phyloP scores from a whole-genome alignment of 108 stramenopile species.

The Ochromonas danica region DNA sequence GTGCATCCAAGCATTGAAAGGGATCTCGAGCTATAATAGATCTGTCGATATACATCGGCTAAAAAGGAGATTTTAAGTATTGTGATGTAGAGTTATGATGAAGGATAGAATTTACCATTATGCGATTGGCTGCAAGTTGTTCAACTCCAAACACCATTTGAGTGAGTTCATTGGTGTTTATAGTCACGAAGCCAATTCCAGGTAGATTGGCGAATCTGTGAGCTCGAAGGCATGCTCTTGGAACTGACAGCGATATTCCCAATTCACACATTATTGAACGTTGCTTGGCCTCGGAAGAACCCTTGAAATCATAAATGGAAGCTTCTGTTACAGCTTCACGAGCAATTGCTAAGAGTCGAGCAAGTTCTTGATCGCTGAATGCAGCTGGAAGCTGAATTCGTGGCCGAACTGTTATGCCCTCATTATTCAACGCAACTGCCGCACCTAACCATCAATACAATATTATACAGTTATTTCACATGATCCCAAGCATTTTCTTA shows the following conservation, averaged over 20 bases:
- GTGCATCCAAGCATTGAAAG: too few relatives aligned
- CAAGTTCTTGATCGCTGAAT: not conserved
- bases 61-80: too few relatives aligned
- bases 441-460: not conserved
- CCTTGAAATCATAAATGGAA: not conserved
- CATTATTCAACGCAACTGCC: not conserved
- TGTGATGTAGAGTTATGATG: too few relatives aligned
- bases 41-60: too few relatives aligned
- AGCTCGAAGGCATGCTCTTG: not conserved
- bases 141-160: not conserved
- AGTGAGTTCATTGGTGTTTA: too few relatives aligned
- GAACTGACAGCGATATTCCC: not conserved
- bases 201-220: not conserved
- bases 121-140: too few relatives aligned
- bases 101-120: too few relatives aligned
- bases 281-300: not conserved
- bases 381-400: not conserved
- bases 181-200: not conserved
- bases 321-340: not conserved
- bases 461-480: not conserved
- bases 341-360: too few relatives aligned
- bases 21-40: too few relatives aligned
- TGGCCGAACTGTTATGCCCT: not conserved
- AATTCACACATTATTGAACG: not conserved
- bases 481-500: not conserved